Base-by-base conservation (phyloP, 805 yeast species). In the Kodamaea fukazawae region DNA sequence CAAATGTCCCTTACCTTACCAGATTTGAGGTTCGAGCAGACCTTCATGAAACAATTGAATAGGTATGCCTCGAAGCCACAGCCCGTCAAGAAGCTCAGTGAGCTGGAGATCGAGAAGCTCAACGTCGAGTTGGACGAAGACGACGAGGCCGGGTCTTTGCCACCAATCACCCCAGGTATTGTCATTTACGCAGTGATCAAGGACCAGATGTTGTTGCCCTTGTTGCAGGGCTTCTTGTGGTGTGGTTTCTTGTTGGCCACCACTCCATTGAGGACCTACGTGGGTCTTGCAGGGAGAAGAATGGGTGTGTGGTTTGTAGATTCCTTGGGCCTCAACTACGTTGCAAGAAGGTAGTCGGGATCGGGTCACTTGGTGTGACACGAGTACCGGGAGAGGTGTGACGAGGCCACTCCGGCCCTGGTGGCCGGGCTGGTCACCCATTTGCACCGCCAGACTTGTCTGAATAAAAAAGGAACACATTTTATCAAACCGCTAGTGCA, bases 11-110 rank as follows among this genome's bases (percentile, higher is more conserved):
- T 29, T 15, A 26, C 37, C 11, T 47, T 72, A 2, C 90, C 90
- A 1, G 91, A 84, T 49, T 60, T 83, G 16, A 65, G 91, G 32
- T 83, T 81, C 50, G 86, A 81, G 50, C 73, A 79, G 41, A 65
- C 84, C 2, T 83, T 83, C 54, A 56, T 67, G 46, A 57, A 51
- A 37, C 56, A 54, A 17, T 54, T 69, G 22, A 43, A 53, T 27
- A 41, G 43, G 8, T 65, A 67, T 41, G 69, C 71, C 33, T 37
- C 30, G 22, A 44, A 29, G 4, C 46, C 45, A 8, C 23, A 31
- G 32, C 8, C 26, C 2, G 32, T 33, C n/a, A 18, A 33, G 16
- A 26, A 28, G 10, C 39, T 47, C 16, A 35, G 39, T 20, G 49
- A 43, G 25, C 34, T 28, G 17, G 48, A 47, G 36, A 40, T 47